Conservation (phyloP, 257 asterid genomes). For the Solanum ossicruentum region DNA sequence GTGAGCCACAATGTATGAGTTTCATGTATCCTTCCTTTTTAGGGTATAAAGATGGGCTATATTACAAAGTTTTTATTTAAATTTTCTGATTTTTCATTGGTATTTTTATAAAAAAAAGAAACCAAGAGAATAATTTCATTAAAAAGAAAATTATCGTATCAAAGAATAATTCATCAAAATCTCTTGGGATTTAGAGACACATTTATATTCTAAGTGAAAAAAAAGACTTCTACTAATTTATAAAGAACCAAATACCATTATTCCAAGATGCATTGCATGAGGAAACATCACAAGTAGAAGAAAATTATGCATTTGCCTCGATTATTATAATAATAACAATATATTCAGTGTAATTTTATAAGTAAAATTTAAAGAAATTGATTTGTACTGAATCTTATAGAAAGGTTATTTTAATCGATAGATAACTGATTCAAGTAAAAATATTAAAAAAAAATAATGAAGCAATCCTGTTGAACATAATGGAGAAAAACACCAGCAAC, state of each 20-base stretch:
- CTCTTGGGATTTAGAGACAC: not conserved
- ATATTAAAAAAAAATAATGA: not conserved
- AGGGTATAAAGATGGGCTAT: not conserved
- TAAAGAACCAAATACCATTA: not conserved
- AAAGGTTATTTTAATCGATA: not conserved
- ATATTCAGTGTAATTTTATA: not conserved
- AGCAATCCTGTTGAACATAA: not conserved
- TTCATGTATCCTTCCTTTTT: not conserved
- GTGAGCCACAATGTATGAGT: not conserved
- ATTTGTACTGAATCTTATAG: fast-evolving
- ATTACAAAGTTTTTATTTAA: not conserved
- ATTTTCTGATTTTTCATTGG: not conserved
- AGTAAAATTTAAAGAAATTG: fast-evolving
- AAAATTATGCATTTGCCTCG: not conserved
- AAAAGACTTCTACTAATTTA: not conserved
- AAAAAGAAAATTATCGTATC: not conserved
- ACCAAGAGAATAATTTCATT: not conserved
- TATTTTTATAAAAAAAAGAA: not conserved
- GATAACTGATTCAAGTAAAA: not conserved
- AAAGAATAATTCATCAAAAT: not conserved
- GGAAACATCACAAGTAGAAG: not conserved
- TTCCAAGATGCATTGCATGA: not conserved
- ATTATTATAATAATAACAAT: not conserved
- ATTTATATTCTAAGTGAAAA: not conserved
- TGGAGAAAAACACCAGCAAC: not conserved